Evolutionary conservation across 2,329 filamentous ascomycete species (phyloP), one percentile per base, ranked within the genome.

Genomic region (Orbilia blumenaviensis): DNA sequence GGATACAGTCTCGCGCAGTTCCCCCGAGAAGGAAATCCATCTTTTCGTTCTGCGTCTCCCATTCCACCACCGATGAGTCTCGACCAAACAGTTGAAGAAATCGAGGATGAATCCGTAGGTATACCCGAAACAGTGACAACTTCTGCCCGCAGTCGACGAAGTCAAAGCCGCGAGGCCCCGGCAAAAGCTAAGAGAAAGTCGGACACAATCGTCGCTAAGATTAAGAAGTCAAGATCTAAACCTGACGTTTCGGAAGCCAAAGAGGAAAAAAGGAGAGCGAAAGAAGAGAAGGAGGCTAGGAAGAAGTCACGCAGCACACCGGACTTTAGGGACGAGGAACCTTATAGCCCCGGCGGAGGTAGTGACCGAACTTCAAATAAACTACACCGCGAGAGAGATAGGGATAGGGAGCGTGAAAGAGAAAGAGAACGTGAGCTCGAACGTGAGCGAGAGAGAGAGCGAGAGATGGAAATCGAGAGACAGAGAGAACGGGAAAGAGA

Each of bases 1-100:
- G 89, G 88, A 79, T 99, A 97, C 82, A 96, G 93, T 0, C 93
- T 99, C 10, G 96, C 96, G 2, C 94, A 99, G 81, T 99, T 98
- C 81, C 93, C 94, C 75, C 88, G 95, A 74, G 94, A 91, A 66
- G 97, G 97, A 84, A 99, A 99, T 81, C 94, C 96, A 16, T 92
- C 93, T 0, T 98, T 96, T 85, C 89, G 96, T 77, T 93, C 91
- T n/a, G 96, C 95, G 0, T 99, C 95, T 6, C 95, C 96, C 0
- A 94, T 97, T 81, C 94, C 94, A 9, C 97, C 95, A 2, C 93
- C 90, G 0, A 96, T 71, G 21, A 60, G 38, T 32, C 23, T 72
- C 36, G 73, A 77, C 29, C 66, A 60, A 29, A 18, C 58, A 7
- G 21, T 48, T 23, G 73, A 77, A 6, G 73, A 72, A 25, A 18